Evolutionary conservation across 106 monocot species (phyloP), one percentile per base, ranked within the genome.

Genomic region (Triglochin maritima): DNA sequence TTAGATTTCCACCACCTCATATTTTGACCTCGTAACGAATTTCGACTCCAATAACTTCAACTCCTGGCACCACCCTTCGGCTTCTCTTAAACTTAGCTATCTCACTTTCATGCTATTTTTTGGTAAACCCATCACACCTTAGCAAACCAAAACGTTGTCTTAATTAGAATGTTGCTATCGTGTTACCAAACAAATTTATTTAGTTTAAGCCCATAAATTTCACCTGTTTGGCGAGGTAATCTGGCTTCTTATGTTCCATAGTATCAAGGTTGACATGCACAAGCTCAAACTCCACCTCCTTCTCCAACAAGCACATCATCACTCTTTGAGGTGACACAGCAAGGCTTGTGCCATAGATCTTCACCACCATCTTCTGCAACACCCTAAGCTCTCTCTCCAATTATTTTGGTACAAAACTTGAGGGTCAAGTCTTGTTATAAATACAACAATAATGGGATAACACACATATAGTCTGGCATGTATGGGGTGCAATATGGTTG

Each of bases 271-370:
- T 62, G 16, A 82, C 81, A 8, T 46, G 70, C 5, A 82, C 56
- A 46, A 82, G 10, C 66, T 82, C 81, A 46, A 78, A 82, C 12
- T 70, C 70, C 9, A 82, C 81, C 2, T 56, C 78, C 50, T 70
- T 66, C 70, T 82, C 81, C 6, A 78, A 3, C 6, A 82, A 50
- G 65, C 81, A 82, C 8, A 73, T 69, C 74, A 82, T 74, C 61
- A 78, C 81, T 44, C 81, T 65, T 62, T 71, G 77, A 4, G 72
- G 55, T 44, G 72, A 69, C 55, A 78, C 77, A 1, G 81, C 69
- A 9, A 5, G 2, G 11, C 16, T 9, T 4, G 51, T 17, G 3
- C 81, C 81, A 49, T 70, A 74, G 47, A 82, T 47, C 66, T 74
- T 82, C 42, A 82, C 78, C 48, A 66, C 62, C 81, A 77, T 81